Conservation (phyloP, 1,284 basidiomycete genomes). For the Moesziomyces sp. region DNA sequence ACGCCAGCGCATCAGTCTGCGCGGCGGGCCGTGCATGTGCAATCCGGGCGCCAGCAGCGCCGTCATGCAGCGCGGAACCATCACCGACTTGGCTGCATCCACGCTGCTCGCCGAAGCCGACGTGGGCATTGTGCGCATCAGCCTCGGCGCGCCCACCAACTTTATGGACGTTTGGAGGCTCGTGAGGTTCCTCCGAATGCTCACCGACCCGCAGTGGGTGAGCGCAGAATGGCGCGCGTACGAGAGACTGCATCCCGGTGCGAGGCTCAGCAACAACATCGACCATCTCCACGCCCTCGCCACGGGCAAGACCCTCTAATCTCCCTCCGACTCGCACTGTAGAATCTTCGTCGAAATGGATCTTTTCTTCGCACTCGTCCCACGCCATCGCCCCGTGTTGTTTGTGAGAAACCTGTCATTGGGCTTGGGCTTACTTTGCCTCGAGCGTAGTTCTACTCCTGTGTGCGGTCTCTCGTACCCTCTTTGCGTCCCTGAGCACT, state of each 20-base stretch:
- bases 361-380: too few relatives aligned
- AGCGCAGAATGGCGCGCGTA: conserved; percentile 10
- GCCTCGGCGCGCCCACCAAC: conserved; percentile 16
- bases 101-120: conserved; percentile 16
- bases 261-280: conserved; percentile 8
- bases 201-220: conserved; percentile 7
- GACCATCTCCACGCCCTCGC: conserved; percentile 12
- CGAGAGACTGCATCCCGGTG: background rate
- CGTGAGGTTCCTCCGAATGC: conserved; percentile 4
- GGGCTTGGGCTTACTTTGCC: background rate
- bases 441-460: conserved; percentile 13
- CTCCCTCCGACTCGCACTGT: background rate
- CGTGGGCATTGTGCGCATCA: conserved; percentile 25
- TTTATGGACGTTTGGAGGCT: conserved; percentile 26
- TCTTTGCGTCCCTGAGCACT: conserved; percentile 34
- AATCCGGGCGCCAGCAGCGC: conserved; percentile 26
- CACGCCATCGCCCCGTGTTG: too few relatives aligned
- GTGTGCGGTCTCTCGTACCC: conserved; percentile 13
- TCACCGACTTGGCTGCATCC: conserved; percentile 20
- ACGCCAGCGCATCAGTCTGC: conserved; percentile 13
- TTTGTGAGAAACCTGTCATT: too few relatives aligned
- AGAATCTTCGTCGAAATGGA: too few relatives aligned
- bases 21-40: conserved; percentile 41
- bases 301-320: conserved; percentile 8
- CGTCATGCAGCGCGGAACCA: conserved; percentile 20